Percentiles rank a stretch among this genome's conserved stretches.
These are phyloP conservation scores for Talaromyces verruculosus DNA, from an alignment of 2,329 filamentous ascomycete species.

Conservation along the genomic window DNA sequence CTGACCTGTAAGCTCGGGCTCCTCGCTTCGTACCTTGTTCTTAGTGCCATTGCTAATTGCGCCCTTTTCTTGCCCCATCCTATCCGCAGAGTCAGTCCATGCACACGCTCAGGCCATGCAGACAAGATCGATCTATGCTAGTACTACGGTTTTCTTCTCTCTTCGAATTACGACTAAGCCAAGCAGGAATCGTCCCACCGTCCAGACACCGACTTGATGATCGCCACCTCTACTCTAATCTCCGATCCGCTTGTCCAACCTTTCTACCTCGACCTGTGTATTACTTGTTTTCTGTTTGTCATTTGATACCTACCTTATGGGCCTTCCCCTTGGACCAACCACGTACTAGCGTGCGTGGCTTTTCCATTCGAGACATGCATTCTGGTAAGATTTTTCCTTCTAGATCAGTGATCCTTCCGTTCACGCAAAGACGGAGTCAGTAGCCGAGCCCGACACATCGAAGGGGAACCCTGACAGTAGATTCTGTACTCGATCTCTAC, in stretches of 20 bases:
- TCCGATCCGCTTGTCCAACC: constrained; percentile 19
- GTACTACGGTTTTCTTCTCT: not conserved
- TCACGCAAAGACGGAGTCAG: not conserved
- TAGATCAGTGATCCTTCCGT: not conserved
- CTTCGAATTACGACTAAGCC: not conserved
- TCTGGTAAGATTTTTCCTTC: not conserved
- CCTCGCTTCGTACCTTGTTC: constrained; percentile 14
- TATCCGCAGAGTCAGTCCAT: not conserved
- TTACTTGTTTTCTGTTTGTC: not conserved
- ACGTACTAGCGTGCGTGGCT: constrained; percentile 1
- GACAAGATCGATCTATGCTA: not conserved
- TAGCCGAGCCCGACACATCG: constrained; percentile 11
- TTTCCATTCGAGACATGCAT: constrained; percentile 14
- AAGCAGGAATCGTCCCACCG: constrained; percentile 3
- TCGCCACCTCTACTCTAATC: constrained; percentile 16
- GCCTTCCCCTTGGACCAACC: not conserved
- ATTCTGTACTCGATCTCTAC: not conserved
- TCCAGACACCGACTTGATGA: constrained; percentile 11
- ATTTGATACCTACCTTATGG: constrained; percentile 2
- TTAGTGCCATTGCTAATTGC: constrained; percentile 14
- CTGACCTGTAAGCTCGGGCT: constrained; percentile 4
- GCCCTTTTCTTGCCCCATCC: not conserved
- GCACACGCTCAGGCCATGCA: constrained; percentile 2
- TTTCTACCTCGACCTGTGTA: not conserved
- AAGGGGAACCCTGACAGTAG: constrained; percentile 2